A percentile compares a stretch with the other conserved stretches of the same genome.
phyloP scores from a whole-genome alignment of 345 rosid genomes.

The Excoecaria agallocha region DNA sequence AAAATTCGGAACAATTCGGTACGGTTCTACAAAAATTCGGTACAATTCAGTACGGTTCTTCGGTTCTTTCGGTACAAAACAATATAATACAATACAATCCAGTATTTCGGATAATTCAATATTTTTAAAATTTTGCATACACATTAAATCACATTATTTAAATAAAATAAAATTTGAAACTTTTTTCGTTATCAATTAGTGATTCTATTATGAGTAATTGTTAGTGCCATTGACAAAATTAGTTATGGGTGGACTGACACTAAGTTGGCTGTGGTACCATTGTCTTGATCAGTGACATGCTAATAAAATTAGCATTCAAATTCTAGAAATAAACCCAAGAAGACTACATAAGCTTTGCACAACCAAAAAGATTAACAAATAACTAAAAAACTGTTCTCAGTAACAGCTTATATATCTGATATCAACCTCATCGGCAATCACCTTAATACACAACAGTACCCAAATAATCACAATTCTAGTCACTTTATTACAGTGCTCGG shows the following conservation, averaged over 20 bases:
- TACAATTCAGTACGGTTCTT: no score
- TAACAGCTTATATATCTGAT: not conserved
- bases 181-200: not conserved
- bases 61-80: no score
- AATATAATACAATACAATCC: no score
- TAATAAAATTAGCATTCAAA: not conserved
- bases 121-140: no score
- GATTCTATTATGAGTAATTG: not conserved
- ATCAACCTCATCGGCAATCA: not conserved
- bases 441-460: not conserved
- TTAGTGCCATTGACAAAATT: not conserved
- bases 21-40: no score
- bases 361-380: not conserved
- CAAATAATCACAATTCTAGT: not conserved
- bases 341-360: not conserved
- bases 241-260: not conserved
- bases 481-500: not conserved
- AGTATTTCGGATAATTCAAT: no score
- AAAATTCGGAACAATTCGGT: no score
- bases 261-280: not conserved
- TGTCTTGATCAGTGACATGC: not conserved
- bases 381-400: not conserved
- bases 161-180: not conserved
- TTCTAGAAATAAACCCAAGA: not conserved
- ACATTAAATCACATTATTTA: no score